These are phyloP conservation scores for Nepenthes alata DNA, from an alignment of 179 eudicot genomes.

Conservation along the genomic window DNA sequence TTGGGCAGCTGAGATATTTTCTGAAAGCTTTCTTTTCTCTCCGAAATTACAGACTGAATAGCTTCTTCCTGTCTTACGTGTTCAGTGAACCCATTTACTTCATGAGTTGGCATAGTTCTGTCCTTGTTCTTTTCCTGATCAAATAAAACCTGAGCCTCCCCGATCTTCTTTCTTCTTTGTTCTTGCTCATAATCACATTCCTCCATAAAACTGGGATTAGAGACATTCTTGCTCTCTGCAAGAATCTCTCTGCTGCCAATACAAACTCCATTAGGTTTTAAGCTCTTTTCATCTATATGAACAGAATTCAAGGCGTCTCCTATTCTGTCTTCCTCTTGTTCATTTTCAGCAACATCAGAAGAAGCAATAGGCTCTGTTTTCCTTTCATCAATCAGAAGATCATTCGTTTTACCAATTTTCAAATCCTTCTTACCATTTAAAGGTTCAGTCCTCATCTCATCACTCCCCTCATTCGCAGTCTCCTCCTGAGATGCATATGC, in stretches of 20 bases:
- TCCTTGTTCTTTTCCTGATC: conserved; percentile 8
- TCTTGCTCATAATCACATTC: conserved; percentile 16
- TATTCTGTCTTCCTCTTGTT: conserved; percentile 10
- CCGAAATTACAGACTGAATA: conserved; percentile 10
- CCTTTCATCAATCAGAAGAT: conserved; percentile 21
- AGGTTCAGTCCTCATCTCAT: conserved; percentile 9
- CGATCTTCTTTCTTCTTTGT: conserved; percentile 13
- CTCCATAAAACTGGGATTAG: conserved; percentile 18
- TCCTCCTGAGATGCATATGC: conserved; percentile 12
- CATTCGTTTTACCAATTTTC: conserved; percentile 16
- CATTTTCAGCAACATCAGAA: conserved; percentile 14
- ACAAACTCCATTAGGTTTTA: conserved; percentile 14
- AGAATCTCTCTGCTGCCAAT: conserved; percentile 9
- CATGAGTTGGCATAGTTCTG: conserved; percentile 12
- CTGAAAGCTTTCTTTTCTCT: conserved; percentile 15
- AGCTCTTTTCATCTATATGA: conserved; percentile 13
- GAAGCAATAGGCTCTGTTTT: conserved; percentile 11
- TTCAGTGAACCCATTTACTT: conserved; percentile 12
- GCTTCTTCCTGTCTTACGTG: conserved; percentile 12
- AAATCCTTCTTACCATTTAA: conserved; percentile 13
- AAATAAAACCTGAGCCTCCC: conserved; percentile 5
- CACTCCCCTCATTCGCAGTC: conserved; percentile 15
- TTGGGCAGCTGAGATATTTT: conserved; percentile 13
- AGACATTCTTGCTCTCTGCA: conserved; percentile 13
- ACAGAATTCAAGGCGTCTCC: conserved; percentile 14